Percentiles rank a stretch among this genome's conserved stretches.
phyloP scores from a whole-genome alignment of 2,329 filamentous ascomycete genomes.

The Colletotrichum kahawae region DNA sequence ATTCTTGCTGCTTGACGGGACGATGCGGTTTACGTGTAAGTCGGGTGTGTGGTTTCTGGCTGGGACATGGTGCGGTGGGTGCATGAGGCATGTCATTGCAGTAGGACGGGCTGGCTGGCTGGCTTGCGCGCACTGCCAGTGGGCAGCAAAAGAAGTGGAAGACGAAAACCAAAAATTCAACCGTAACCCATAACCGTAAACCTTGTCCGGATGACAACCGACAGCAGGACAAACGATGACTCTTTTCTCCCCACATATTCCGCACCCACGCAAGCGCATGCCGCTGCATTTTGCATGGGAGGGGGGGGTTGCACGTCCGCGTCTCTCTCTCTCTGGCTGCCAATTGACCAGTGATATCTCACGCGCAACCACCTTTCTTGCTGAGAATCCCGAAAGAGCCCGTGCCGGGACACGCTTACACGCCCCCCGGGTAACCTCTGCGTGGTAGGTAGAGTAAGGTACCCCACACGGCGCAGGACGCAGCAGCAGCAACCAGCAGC shows the following conservation, averaged over 20 bases:
- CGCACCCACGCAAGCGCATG: not conserved
- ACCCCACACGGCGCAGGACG: not conserved
- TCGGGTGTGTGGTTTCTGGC: not conserved
- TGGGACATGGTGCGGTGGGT: not conserved
- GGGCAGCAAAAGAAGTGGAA: not conserved
- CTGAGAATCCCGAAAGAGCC: not conserved
- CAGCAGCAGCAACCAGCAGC: not conserved
- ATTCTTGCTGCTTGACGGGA: not conserved
- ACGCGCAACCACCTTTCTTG: not conserved
- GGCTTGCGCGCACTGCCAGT: not conserved
- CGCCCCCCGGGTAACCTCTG: not conserved
- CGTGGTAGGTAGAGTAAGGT: not conserved
- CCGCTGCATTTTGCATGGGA: not conserved
- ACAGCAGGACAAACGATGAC: not conserved
- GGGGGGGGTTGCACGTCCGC: not conserved
- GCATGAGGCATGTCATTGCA: conserved; percentile 11
- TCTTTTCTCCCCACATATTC: not conserved
- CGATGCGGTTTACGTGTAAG: not conserved
- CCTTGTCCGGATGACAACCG: not conserved
- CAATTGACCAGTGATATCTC: conserved; percentile 17
- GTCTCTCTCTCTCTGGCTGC: not conserved
- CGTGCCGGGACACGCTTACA: not conserved
- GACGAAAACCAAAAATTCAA: not conserved
- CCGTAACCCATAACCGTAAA: not conserved
- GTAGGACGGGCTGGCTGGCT: not conserved